These are phyloP conservation scores for Oidium heveae DNA, from an alignment of 2,329 filamentous ascomycete genomes.

Conservation along the genomic window DNA sequence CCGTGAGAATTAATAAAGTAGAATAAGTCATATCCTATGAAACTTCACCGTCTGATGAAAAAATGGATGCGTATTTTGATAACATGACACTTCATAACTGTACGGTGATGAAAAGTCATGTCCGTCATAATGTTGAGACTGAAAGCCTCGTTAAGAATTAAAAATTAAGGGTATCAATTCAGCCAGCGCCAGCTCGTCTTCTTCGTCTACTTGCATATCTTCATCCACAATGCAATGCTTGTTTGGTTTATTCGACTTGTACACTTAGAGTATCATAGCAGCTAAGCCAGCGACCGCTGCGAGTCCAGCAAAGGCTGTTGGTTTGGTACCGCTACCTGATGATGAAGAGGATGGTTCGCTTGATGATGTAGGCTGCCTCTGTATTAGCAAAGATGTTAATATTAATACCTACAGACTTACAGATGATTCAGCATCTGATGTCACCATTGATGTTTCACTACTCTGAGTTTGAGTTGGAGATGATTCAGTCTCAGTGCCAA, in stretches of 20 bases:
- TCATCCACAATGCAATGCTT: background rate
- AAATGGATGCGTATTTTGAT: no score
- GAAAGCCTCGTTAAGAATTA: background rate
- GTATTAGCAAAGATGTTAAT: background rate
- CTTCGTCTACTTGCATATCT: background rate
- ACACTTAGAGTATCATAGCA: conserved; percentile 12
- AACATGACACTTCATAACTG: no score
- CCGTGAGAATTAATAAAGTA: no score
- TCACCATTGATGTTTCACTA: conserved; percentile 1
- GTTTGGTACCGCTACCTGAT: conserved; percentile 6
- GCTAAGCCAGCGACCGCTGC: conserved; percentile 12
- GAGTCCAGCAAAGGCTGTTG: conserved; percentile 10
- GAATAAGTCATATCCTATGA: no score
- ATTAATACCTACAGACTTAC: background rate
- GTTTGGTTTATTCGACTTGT: background rate
- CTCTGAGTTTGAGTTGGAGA: conserved; percentile 2
- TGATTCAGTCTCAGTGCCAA: conserved; percentile 5
- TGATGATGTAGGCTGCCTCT: background rate
- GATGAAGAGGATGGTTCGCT: conserved; percentile 4
- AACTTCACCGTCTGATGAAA: no score
- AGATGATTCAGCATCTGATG: conserved; percentile 1
- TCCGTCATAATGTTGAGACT: no score
- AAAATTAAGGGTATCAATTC: background rate
- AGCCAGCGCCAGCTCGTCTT: background rate
- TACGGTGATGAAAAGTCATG: no score